Evolutionary conservation across 129 eudicot species (phyloP).

Genomic region (Chrysanthemum seticuspe): DNA sequence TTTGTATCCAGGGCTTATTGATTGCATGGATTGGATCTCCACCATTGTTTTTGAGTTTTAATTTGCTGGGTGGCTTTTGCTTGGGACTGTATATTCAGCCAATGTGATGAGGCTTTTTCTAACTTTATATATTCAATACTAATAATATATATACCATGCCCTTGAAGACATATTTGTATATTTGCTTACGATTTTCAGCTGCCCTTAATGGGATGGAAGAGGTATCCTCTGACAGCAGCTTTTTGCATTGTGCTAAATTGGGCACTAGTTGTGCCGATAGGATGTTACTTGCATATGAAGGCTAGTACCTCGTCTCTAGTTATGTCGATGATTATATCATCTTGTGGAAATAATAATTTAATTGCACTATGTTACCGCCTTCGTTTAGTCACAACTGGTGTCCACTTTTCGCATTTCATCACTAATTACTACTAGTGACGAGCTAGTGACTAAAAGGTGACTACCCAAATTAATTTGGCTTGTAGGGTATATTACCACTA

Average conservation of each 20-base stretch:
- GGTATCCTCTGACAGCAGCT: slow-evolving; percentile 34
- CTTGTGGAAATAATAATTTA: background rate
- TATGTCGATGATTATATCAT: background rate
- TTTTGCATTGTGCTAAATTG: slow-evolving; percentile 25
- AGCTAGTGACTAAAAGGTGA: too few relatives aligned
- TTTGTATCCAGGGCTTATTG: slow-evolving; percentile 5
- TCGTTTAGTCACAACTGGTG: too few relatives aligned
- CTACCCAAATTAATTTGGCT: too few relatives aligned
- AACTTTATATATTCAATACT: background rate
- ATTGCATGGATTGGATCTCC: slow-evolving; percentile 24
- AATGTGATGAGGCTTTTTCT: slow-evolving; percentile 19
- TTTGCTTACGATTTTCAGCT: slow-evolving; percentile 3
- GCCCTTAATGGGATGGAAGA: slow-evolving; percentile 25
- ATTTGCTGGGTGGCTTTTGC: slow-evolving; percentile 26
- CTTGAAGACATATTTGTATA: background rate
- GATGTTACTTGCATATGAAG: slow-evolving; percentile 33
- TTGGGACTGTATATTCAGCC: slow-evolving; percentile 32
- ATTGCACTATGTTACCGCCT: background rate
- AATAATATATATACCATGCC: background rate
- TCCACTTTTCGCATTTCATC: too few relatives aligned
- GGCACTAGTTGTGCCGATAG: slow-evolving; percentile 23
- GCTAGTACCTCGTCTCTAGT: background rate
- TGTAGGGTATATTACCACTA: too few relatives aligned
- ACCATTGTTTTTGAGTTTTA: slow-evolving; percentile 22
- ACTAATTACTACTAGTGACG: too few relatives aligned